A percentile compares a stretch with the other conserved stretches of the same genome.
Conservation (phyloP, 2,329 filamentous ascomycete species). For the Fusarium subtropicale region DNA sequence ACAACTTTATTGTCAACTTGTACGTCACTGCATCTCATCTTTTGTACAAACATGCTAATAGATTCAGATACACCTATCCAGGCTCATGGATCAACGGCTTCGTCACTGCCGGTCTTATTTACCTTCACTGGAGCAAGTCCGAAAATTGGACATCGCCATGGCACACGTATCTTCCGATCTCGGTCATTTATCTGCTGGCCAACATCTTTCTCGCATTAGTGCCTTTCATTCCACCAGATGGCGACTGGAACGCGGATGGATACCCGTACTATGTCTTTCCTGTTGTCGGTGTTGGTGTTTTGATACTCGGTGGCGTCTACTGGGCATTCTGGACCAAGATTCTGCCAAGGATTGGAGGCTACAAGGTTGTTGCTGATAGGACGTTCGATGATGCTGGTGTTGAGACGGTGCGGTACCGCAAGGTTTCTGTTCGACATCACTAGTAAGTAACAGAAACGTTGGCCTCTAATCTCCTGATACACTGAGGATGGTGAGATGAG, state of each 20-base stretch:
- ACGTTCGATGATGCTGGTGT: slow-evolving; percentile 54
- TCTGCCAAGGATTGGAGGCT: slow-evolving; percentile 61
- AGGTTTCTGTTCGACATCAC: slow-evolving; percentile 40
- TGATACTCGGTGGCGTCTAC: slow-evolving; percentile 63
- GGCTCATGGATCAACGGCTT: slow-evolving; percentile 66
- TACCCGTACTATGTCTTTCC: slow-evolving; percentile 70
- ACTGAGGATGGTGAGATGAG: no score
- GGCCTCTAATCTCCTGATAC: no score
- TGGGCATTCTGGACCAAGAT: slow-evolving; percentile 66
- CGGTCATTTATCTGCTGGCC: slow-evolving; percentile 61
- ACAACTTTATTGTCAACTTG: slow-evolving; percentile 73
- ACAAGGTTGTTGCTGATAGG: slow-evolving; percentile 60
- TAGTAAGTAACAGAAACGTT: not conserved
- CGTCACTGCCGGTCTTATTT: slow-evolving; percentile 63
- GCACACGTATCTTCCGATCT: slow-evolving; percentile 62
- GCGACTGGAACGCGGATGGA: slow-evolving; percentile 59
- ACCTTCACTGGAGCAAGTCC: slow-evolving; percentile 61
- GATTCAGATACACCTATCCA: slow-evolving; percentile 59
- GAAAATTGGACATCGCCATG: slow-evolving; percentile 66
- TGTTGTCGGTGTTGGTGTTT: slow-evolving; percentile 63
- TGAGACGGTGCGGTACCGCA: slow-evolving; percentile 57
- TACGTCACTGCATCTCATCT: slow-evolving; percentile 9
- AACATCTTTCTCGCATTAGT: slow-evolving; percentile 66
- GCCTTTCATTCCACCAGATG: slow-evolving; percentile 66
- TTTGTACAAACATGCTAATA: slow-evolving; percentile 18